Base-by-base conservation (phyloP, 2,329 filamentous ascomycete species). In the Hymenoscyphus fructigenus region DNA sequence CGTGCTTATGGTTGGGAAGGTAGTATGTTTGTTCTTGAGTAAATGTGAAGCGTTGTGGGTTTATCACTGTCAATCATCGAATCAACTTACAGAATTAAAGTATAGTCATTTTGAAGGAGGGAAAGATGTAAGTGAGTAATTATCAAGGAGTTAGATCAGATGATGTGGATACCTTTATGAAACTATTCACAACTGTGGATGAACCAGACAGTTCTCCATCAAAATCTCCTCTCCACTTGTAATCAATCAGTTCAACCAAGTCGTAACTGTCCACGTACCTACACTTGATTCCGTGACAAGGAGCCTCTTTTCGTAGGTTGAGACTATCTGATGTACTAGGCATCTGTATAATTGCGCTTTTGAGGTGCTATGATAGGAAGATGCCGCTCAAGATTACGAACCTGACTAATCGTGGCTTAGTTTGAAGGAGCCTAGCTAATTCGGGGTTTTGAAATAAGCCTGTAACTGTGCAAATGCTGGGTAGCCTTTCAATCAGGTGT, bases 1-100 rank as follows among this genome's bases (percentile, higher is more conserved):
- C 75, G 82, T 57, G 77, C 79, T 0, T 88, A 83, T 75, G 83
- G 82, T 0, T 87, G 83, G 84, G 17, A 66, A 65, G 78, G 77
- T 0, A 74, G 68, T 0, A 82, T 80, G 76, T 85, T 86, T 75
- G 68, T 74, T 5, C 60, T 74, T 32, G 60, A 65, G 58, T 66
- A 65, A 38, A 3, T 63, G 71, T 26, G 2, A 55, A 59, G 29
- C 38, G 38, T 41, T 41, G 14, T 17, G 5, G 38, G 38, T 41
- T 41, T 17, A 17, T 41, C 17, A 41, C 38, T 41, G 5, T 41
- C 14, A 41, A 41, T 41, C 7, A 41, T 41, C n/a, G 14, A 17
- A 41, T 41, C 38, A 41, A 41, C 38, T 41, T 41, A 41, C 5
- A 41, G 38, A 41, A 41, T 41, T 41, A 41, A 41, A 15, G 38